These are phyloP conservation scores for Clavispora phyllophila DNA, from an alignment of 805 yeast species.

Conservation along the genomic window DNA sequence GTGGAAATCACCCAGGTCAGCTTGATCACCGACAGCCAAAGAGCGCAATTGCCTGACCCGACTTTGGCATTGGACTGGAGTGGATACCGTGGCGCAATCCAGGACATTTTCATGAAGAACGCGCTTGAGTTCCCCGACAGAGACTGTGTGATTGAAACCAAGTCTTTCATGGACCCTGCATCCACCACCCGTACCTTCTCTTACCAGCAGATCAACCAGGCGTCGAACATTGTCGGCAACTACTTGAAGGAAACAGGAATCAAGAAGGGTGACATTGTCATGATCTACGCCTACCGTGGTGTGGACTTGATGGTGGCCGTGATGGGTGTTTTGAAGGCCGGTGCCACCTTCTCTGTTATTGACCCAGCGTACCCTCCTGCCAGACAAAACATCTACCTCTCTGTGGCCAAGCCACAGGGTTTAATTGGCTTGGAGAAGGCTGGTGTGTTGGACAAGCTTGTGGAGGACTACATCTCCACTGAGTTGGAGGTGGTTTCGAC, in stretches of 20 bases:
- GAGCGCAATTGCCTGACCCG: constrained; percentile 73
- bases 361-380: constrained; percentile 99
- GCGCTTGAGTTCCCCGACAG: constrained; percentile 83
- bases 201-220: constrained; percentile 83
- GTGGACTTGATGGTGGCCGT: constrained; percentile 96
- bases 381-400: constrained; percentile 86
- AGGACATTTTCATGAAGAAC: constrained; percentile 86
- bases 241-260: constrained; percentile 78
- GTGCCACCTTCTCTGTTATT: constrained; percentile 96
- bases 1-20: constrained; percentile 53
- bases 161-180: constrained; percentile 52
- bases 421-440: constrained; percentile 88
- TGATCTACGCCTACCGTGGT: constrained; percentile 97
- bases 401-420: constrained; percentile 92
- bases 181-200: constrained; percentile 67
- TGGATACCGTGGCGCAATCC: constrained; percentile 90
- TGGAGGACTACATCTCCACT: constrained; percentile 66
- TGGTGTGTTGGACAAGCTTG: constrained; percentile 72
- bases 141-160: constrained; percentile 89
- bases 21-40: constrained; percentile 66
- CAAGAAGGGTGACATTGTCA: constrained; percentile 87
- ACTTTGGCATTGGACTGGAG: constrained; percentile 84
- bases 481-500: constrained; percentile 70
- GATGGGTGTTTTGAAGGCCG: constrained; percentile 96
- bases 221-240: constrained; percentile 91